Percentiles rank a stretch among this genome's conserved stretches.
Evolutionary conservation across 352 stramenopile species (phyloP).

Genomic region (Pythium volutum): DNA sequence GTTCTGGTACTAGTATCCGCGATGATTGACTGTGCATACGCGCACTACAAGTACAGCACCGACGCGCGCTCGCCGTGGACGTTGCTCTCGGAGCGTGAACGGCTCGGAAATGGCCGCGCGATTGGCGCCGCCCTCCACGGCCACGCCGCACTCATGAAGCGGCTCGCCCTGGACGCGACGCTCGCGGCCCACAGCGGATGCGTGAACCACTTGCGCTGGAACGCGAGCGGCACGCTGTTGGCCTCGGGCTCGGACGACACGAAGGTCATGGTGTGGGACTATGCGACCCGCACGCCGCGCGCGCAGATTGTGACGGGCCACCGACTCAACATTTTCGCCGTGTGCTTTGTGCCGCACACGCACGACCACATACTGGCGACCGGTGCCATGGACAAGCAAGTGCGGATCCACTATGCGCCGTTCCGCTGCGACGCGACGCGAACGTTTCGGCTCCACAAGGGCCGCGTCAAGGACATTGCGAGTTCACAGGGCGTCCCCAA

Average conservation of each 20-base stretch:
- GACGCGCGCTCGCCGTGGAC: neutral
- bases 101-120: slow-evolving; percentile 41
- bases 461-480: slow-evolving; percentile 82
- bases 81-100: slow-evolving; percentile 55
- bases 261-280: slow-evolving; percentile 79
- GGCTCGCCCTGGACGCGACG: slow-evolving; percentile 50
- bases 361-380: slow-evolving; percentile 80
- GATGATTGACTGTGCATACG: slow-evolving; percentile 3
- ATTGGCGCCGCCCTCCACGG: slow-evolving; percentile 47
- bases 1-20: neutral
- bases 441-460: slow-evolving; percentile 62
- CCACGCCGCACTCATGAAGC: slow-evolving; percentile 57
- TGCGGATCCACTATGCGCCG: slow-evolving; percentile 83
- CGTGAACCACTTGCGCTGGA: slow-evolving; percentile 88
- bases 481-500: slow-evolving; percentile 59
- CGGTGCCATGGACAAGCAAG: slow-evolving; percentile 79
- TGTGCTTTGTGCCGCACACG: slow-evolving; percentile 80
- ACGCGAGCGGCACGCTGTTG: slow-evolving; percentile 54
- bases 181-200: slow-evolving; percentile 65
- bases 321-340: slow-evolving; percentile 83
- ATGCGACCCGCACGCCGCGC: slow-evolving; percentile 43
- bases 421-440: slow-evolving; percentile 65
- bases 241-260: slow-evolving; percentile 85
- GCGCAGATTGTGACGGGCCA: slow-evolving; percentile 75
- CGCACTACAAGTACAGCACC: slow-evolving; percentile 10